A percentile compares a stretch with the other conserved stretches of the same genome.
These are phyloP conservation scores for Talaromyces funiculosus DNA, from an alignment of 2,329 filamentous ascomycete genomes.

Conservation along the genomic window DNA sequence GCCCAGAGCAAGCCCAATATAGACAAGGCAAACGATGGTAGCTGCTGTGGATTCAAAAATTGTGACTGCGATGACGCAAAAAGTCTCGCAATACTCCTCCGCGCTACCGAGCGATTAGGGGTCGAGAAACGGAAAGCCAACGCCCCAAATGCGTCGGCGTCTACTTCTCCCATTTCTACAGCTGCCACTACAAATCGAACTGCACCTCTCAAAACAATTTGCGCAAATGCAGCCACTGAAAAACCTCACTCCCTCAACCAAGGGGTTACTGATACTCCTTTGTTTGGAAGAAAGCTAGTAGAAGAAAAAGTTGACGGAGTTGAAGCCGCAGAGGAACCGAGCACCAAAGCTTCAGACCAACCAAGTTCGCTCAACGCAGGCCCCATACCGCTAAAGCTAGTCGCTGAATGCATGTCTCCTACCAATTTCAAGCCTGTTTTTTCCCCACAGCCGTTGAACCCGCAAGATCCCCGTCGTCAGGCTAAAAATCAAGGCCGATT, in stretches of 20 bases:
- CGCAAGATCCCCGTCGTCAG: background rate
- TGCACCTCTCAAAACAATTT: background rate
- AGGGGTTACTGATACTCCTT: conserved; percentile 13
- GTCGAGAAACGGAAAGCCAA: background rate
- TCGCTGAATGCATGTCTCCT: conserved; percentile 28
- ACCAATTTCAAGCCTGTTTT: conserved; percentile 17
- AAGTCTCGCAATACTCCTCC: conserved; percentile 14
- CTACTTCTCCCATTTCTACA: background rate
- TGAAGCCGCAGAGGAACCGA: conserved; percentile 1
- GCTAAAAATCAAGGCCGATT: background rate
- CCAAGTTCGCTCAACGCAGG: conserved; percentile 6
- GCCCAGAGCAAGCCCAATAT: background rate
- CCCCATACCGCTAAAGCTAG: conserved; percentile 15
- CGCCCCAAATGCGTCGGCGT: background rate
- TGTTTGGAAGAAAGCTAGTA: conserved; percentile 1
- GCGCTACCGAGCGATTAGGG: conserved; percentile 10
- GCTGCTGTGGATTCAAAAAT: conserved; percentile 3
- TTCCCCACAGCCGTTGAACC: conserved; percentile 14
- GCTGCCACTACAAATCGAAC: background rate
- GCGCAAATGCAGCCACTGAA: background rate
- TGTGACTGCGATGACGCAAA: conserved; percentile 13
- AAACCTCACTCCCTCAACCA: conserved; percentile 13
- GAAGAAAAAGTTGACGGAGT: background rate
- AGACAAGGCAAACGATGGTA: conserved; percentile 7
- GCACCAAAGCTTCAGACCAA: background rate